Conservation (phyloP, 352 stramenopile genomes). For the Saprolegnia parasitica region DNA sequence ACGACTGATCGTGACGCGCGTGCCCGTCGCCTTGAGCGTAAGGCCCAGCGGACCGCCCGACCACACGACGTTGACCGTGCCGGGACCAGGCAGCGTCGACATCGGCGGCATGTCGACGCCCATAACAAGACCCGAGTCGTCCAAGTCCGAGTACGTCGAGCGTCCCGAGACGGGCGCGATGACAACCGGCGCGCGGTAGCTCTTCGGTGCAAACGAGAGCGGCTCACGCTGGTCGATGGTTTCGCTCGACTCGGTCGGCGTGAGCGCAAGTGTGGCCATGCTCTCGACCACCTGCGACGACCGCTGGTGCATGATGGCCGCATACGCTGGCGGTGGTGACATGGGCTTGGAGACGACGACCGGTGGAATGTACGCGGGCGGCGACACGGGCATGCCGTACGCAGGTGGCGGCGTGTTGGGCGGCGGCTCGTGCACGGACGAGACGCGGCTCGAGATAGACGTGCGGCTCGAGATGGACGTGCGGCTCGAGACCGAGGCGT, state of each 20-base stretch:
- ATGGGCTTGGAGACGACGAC: not conserved
- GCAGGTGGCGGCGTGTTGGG: not conserved
- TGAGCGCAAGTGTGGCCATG: not conserved
- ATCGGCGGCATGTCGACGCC: not conserved
- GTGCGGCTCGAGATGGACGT: not conserved
- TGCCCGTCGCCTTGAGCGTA: constrained; percentile 14
- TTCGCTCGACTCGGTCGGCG: not conserved
- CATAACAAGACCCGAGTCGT: constrained; percentile 22
- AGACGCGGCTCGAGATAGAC: not conserved
- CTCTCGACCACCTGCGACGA: not conserved
- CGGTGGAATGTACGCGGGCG: too few species aligned
- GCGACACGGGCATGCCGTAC: not conserved
- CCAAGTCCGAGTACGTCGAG: constrained; percentile 16
- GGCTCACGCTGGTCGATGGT: not conserved
- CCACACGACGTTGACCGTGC: constrained; percentile 24
- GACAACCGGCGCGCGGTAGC: not conserved
- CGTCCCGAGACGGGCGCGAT: not conserved
- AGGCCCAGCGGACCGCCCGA: constrained; percentile 14
- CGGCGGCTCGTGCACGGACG: not conserved
- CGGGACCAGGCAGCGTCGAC: not conserved
- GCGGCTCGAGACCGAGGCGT: not conserved
- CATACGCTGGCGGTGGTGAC: constrained; percentile 3
- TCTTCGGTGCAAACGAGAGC: not conserved
- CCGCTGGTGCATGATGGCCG: not conserved
- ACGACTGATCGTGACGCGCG: constrained; percentile 12